Conservation (phyloP, 2,329 filamentous ascomycete genomes). For the Podosphaera aphanis region DNA sequence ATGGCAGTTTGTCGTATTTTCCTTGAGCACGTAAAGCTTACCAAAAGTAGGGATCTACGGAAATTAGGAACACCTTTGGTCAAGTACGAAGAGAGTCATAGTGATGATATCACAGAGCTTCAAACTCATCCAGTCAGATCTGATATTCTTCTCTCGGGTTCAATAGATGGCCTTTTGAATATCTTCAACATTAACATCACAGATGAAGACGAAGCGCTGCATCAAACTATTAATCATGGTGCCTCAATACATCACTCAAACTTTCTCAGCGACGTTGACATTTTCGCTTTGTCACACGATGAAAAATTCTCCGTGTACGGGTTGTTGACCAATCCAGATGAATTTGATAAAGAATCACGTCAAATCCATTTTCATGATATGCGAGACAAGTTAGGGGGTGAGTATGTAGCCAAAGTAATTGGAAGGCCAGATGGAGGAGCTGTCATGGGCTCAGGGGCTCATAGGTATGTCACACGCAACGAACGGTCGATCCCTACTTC, state of each 20-base stretch:
- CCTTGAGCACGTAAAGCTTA: background rate
- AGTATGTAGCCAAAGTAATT: conserved; percentile 49
- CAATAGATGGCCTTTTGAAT: conserved; percentile 59
- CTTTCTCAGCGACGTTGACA: conserved; percentile 39
- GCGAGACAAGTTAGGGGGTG: conserved; percentile 38
- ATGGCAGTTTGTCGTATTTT: background rate
- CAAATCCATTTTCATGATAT: conserved; percentile 43
- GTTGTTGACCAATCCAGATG: conserved; percentile 37
- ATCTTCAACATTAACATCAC: conserved; percentile 46
- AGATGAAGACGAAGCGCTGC: conserved; percentile 55
- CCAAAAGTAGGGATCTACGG: conserved; percentile 29
- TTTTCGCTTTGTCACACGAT: conserved; percentile 55
- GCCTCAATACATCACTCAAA: conserved; percentile 53
- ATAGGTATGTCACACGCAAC: conserved; percentile 28
- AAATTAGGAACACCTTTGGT: conserved; percentile 23
- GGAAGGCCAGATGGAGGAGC: conserved; percentile 35
- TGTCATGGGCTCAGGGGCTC: conserved; percentile 39
- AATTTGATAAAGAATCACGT: conserved; percentile 26
- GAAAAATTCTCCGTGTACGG: conserved; percentile 56
- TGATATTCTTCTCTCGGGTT: conserved; percentile 46
- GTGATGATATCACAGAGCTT: conserved; percentile 42
- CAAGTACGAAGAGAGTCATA: conserved; percentile 40
- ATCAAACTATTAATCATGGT: conserved; percentile 57
- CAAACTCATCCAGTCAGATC: conserved; percentile 36
- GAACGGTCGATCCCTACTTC: background rate